Evolutionary conservation across 106 monocot species (phyloP), one percentile per base, ranked within the genome.

Genomic region (Apostasia shenzhenica): DNA sequence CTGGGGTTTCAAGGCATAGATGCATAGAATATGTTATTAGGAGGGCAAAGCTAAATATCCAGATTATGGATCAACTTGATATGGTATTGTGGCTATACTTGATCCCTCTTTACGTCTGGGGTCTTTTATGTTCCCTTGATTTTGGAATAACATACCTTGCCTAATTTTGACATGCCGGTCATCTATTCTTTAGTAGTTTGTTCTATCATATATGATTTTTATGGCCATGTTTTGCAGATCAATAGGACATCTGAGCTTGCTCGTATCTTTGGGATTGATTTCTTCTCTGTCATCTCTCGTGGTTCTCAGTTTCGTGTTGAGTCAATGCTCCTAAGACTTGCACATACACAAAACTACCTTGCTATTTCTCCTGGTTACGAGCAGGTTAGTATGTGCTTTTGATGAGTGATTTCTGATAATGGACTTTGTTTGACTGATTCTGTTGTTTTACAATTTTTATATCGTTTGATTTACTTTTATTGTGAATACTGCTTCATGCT

Each of bases 251-350:
- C 97, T 83, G 92, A 97, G 79, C 89, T 97, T 70, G 92, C 97
- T 68, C 92, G 97, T 57, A 85, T 92, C 44, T 97, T 97, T 81
- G 97, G 97, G 45, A 97, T 97, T 72, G 97, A 97, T 60, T 97
- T 97, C 77, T 97, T 89, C 66, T 97, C 97, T 48, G 97, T 97
- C 45, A 80, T 97, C 40, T 92, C 97, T 67, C 81, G 97, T 62
- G 97, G 97, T 48, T 97, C 97, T 66, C 97, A 97, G 55, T 97
- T 76, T 77, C 92, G 97, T 65, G 97, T 97, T 66, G 97, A 97
- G 76, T 97, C 97, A 57, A 97, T 97, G 97, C 85, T 97, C 56
- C 49, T 97, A 49, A 89, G 97, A 71, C 61, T 97, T 67, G 84
- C 85, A 65, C 97, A 92, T 73, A 84, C 92, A 45, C 97, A 97